phyloP scores from a whole-genome alignment of 2,329 filamentous ascomycete species.

The Endothia cerciana region DNA sequence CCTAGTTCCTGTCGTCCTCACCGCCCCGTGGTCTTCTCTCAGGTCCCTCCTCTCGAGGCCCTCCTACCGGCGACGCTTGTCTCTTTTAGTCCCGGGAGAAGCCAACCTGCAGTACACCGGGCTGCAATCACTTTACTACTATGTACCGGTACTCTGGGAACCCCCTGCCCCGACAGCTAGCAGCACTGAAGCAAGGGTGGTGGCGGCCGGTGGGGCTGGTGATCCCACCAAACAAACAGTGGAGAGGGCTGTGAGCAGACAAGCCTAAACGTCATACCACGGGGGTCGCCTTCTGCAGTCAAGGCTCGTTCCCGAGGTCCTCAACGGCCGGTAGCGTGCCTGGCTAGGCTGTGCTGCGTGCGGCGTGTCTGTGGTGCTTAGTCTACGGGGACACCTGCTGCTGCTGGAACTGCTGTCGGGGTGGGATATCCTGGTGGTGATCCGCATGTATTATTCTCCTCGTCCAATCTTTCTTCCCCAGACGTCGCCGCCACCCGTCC shows the following conservation, averaged over 20 bases:
- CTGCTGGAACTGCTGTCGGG: slow-evolving; percentile 1
- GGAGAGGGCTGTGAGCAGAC: not conserved
- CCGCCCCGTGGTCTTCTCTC: not conserved
- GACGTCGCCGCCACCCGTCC: slow-evolving; percentile 8
- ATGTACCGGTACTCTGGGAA: too few species aligned
- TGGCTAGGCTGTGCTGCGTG: not conserved
- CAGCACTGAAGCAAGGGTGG: slow-evolving; percentile 6
- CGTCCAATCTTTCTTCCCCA: not conserved
- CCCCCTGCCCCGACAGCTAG: too few species aligned
- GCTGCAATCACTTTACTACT: too few species aligned
- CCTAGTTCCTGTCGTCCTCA: not conserved
- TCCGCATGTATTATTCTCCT: slow-evolving; percentile 1
- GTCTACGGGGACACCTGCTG: too few species aligned
- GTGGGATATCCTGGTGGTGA: not conserved
- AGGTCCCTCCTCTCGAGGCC: too few species aligned
- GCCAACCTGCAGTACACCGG: too few species aligned
- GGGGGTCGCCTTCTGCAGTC: not conserved
- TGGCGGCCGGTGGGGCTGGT: not conserved
- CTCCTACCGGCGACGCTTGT: too few species aligned
- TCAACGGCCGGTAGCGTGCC: not conserved
- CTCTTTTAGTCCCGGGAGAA: too few species aligned
- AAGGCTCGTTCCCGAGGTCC: not conserved
- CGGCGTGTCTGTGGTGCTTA: too few species aligned
- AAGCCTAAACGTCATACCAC: slow-evolving; percentile 18
- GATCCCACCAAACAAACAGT: not conserved